Conservation (phyloP, 164 flowering plant species). For the Annona squamosa region DNA sequence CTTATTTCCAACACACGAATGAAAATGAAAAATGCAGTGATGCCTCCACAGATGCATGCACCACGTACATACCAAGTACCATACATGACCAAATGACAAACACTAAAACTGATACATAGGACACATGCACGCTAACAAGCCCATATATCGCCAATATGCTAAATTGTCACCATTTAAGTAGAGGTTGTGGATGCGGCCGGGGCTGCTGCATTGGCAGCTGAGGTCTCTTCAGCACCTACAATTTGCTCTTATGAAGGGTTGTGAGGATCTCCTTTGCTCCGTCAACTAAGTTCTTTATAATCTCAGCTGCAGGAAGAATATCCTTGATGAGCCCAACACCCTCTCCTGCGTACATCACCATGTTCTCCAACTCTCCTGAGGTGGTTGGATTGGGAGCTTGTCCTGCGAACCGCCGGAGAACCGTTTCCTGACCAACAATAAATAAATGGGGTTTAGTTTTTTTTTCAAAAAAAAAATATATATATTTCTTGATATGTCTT, state of each 20-base stretch:
- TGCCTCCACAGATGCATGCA: no score
- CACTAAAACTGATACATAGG: neutral
- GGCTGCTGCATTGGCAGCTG: neutral
- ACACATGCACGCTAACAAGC: neutral
- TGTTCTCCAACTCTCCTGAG: conserved; percentile 9
- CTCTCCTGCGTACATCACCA: conserved; percentile 23
- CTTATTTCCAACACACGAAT: no score
- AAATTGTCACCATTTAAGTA: no score
- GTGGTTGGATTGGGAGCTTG: conserved; percentile 17
- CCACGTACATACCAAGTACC: neutral
- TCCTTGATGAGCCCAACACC: conserved; percentile 27
- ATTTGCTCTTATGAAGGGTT: conserved; percentile 10
- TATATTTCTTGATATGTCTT: no score
- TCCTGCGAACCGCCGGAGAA: conserved; percentile 19
- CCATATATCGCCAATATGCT: neutral
- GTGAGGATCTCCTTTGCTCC: conserved; percentile 19
- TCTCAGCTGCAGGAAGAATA: conserved; percentile 20
- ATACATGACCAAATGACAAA: neutral
- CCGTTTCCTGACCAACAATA: neutral
- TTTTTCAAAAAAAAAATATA: no score
- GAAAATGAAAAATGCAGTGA: no score
- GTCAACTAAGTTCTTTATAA: conserved; percentile 20
- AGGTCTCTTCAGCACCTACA: no score
- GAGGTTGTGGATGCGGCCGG: neutral
- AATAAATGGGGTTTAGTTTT: no score